These are phyloP conservation scores for Malus hybrid DNA, from an alignment of 331 rosid species.

Conservation along the genomic window DNA sequence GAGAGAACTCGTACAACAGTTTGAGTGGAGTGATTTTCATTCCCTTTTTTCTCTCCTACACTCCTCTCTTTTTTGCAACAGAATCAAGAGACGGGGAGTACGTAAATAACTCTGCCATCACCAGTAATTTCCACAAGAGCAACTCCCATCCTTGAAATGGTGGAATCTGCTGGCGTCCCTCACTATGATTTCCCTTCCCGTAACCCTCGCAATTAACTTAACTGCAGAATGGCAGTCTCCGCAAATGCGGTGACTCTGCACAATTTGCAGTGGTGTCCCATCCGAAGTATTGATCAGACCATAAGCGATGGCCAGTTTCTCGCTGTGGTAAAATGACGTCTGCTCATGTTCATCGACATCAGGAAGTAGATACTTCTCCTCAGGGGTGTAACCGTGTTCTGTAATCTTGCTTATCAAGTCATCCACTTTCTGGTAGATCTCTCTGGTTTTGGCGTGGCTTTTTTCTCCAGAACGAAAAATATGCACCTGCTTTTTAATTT, in stretches of 20 bases:
- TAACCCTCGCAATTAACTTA: slow-evolving; percentile 57
- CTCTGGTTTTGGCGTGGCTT: slow-evolving; percentile 35
- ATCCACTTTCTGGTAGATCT: slow-evolving; percentile 50
- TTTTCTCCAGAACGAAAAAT: slow-evolving; percentile 57
- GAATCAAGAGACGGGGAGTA: background rate
- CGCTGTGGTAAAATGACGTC: slow-evolving; percentile 52
- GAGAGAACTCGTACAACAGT: background rate
- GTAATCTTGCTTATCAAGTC: slow-evolving; percentile 56
- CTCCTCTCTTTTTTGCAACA: background rate
- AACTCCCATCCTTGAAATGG: slow-evolving; percentile 67
- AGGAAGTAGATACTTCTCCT: slow-evolving; percentile 48
- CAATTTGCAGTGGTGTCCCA: slow-evolving; percentile 63
- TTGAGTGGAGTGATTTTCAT: background rate
- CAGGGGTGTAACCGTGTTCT: slow-evolving; percentile 39
- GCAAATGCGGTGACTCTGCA: slow-evolving; percentile 74
- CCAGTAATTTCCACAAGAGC: slow-evolving; percentile 94
- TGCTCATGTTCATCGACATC: slow-evolving; percentile 69
- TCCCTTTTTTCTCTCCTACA: background rate
- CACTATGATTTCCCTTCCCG: slow-evolving; percentile 61
- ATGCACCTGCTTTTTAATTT: slow-evolving; percentile 48
- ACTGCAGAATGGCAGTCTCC: slow-evolving; percentile 67
- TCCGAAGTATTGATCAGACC: slow-evolving; percentile 57
- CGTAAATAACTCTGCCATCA: slow-evolving; percentile 20
- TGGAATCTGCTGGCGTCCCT: slow-evolving; percentile 86
- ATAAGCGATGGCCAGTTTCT: slow-evolving; percentile 74